Evolutionary conservation across 2,329 filamentous ascomycete genomes (phyloP), one percentile per base, ranked within the genome.

Genomic region (Coniochaeta pulveracea): DNA sequence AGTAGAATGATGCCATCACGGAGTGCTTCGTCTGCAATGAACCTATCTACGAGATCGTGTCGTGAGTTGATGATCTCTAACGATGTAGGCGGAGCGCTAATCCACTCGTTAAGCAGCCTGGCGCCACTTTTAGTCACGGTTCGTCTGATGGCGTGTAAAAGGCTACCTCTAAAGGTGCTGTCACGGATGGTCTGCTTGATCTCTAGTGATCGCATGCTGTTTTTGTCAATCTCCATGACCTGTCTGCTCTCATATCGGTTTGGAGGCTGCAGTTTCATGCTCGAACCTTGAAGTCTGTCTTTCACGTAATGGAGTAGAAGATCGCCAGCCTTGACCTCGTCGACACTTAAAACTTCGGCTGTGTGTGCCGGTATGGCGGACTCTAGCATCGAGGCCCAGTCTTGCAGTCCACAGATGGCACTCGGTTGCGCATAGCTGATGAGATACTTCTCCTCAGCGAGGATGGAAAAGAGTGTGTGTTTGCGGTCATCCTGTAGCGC

Each of bases 41-140:
- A 82, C 27, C 75, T 69, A 14, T 80, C 71, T 4, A 95, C 86
- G 1, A 96, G 66, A 46, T 95, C 79, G 30, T 94, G 75, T 4
- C 91, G 74, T 36, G 73, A 66, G 41, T 80, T 79, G 44, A 98
- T 95, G 3, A 80, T 69, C 5, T 74, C 61, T 4, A 94, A 56
- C 7, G 81, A 93, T n/a, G 88, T 91, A 1, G 89, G 95, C 0
- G 91, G 91, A 1, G 85, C 80, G 32, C 81, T 77, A n/a, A 98
- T 61, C 66, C 91, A 85, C 44, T 86, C 79, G 40, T 80, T 80
- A 6, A 98, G 66, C 31, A 96, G 64, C 25, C 91, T 73, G 15
- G 86, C 80, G 34, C 91, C 91, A 43, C 89, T 88, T 50, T 88
- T 93, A 1, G 91, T 98, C 11, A 86, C 83, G 0, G 91, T 98